phyloP scores from a whole-genome alignment of 2,329 filamentous ascomycete species.

The Aspergillus felis region DNA sequence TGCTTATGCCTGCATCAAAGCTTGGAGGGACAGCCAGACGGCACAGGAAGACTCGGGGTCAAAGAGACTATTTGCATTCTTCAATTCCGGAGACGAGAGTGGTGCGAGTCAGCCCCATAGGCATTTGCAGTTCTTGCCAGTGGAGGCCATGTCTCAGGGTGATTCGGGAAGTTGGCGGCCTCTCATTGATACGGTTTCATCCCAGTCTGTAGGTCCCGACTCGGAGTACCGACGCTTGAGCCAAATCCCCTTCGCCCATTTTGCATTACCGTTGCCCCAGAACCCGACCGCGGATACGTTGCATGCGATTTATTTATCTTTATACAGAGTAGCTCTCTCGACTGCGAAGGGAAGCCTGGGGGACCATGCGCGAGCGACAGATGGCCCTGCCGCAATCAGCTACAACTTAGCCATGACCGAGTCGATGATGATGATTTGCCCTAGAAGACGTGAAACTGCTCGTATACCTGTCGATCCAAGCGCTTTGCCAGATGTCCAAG shows the following conservation, averaged over 20 bases:
- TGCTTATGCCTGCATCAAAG: conserved; percentile 39
- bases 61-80: conserved; percentile 45
- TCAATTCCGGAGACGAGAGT: conserved; percentile 47
- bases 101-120: conserved; percentile 48
- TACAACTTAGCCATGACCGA: conserved; percentile 58
- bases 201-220: conserved; percentile 8
- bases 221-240: conserved; percentile 23
- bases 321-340: conserved; percentile 40
- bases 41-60: conserved; percentile 1
- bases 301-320: conserved; percentile 36
- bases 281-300: conserved; percentile 38
- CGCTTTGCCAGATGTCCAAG: conserved; percentile 25
- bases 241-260: conserved; percentile 50
- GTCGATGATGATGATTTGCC: conserved; percentile 51
- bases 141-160: conserved; percentile 42
- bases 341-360: conserved; percentile 20
- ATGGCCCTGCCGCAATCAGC: conserved; percentile 47
- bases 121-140: conserved; percentile 46
- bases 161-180: conserved; percentile 42
- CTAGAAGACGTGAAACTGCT: conserved; percentile 45
- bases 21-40: conserved; percentile 29
- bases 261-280: conserved; percentile 39
- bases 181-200: conserved; percentile 41
- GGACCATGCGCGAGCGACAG: conserved; percentile 12
- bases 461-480: conserved; percentile 37